Base-by-base conservation (phyloP, 2,329 filamentous ascomycete species). In the Fusarium sp. region DNA sequence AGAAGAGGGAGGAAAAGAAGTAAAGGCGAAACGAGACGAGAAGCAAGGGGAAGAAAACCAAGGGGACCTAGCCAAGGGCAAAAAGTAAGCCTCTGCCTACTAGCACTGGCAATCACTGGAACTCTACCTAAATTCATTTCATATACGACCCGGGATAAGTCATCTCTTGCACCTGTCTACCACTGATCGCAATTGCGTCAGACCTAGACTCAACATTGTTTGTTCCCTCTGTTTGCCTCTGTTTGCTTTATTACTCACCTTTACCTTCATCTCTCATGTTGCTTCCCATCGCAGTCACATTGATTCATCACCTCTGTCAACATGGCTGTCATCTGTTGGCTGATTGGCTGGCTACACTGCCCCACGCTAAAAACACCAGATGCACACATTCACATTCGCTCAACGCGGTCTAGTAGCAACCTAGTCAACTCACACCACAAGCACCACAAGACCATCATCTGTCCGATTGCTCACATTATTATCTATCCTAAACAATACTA, bases 401-500 rank as follows among this genome's bases (percentile, higher is more conserved):
- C 50, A 54, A 54, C 50, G 27, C 18, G 50, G 50, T 54, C 18
- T 54, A 54, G 50, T 31, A 16, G 27, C 27, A 54, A 54, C 50
- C 50, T 34, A 31, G 27, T 54, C 50, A 54, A 54, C 50, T 54
- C 50, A 54, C 27, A 31, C 27, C 50, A 54, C 50, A 22, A 29
- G 27, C 27, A 29, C 27, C 27, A 16, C 40, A 18, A 37, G 35
- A 16, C 35, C 35, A 16, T 20, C 7, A 22, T 22, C 40, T 31
- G 50, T 54, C 50, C 50, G 50, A 54, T 54, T 54, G 50, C 50
- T 54, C 50, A 54, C 54, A 35, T 42, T 54, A 60, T 58, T 38
- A 27, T 78, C 74, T 78, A 78, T 76, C 60, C 27, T 64, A 77
- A 76, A 70, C 20, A 71, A 76, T 76, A 72, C 68, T 72, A 70